Evolutionary conservation across 495 filamentous ascomycete genomes (phyloP).

Genomic region (Penicillium steckii): DNA sequence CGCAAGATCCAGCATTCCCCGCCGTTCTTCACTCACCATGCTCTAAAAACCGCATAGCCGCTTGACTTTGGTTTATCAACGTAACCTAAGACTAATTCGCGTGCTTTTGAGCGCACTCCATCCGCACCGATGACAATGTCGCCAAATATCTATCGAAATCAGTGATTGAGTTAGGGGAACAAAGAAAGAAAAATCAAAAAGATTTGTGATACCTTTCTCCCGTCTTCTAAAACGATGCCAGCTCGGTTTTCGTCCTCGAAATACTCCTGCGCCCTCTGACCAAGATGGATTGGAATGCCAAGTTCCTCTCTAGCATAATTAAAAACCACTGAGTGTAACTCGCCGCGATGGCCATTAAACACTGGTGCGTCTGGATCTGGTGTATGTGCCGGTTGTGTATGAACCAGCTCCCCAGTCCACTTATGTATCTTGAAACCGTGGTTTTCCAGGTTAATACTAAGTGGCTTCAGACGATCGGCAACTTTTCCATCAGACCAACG

Average conservation of each 20-base stretch:
- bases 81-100: slow-evolving; percentile 58
- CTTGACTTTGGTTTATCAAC: slow-evolving; percentile 58
- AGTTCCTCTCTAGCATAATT: slow-evolving; percentile 53
- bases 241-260: slow-evolving; percentile 54
- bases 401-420: slow-evolving; percentile 59
- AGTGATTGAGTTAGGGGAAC: not conserved
- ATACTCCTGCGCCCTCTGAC: slow-evolving; percentile 51
- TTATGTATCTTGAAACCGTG: slow-evolving; percentile 56
- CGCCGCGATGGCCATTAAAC: slow-evolving; percentile 61
- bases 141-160: slow-evolving; percentile 22
- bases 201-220: slow-evolving; percentile 46
- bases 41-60: slow-evolving; percentile 58
- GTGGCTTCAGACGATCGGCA: slow-evolving; percentile 41
- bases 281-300: slow-evolving; percentile 55
- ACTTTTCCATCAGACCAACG: slow-evolving; percentile 49
- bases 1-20: too few relatives aligned
- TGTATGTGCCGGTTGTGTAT: slow-evolving; percentile 49
- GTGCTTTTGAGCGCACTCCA: slow-evolving; percentile 58
- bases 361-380: slow-evolving; percentile 50
- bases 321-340: slow-evolving; percentile 58
- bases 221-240: slow-evolving; percentile 53
- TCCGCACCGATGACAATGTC: slow-evolving; percentile 51
- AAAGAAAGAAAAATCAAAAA: too few relatives aligned
- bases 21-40: too few relatives aligned
- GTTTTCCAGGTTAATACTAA: slow-evolving; percentile 49